Percentiles rank a stretch among this genome's conserved stretches.
Evolutionary conservation across 495 filamentous ascomycete genomes (phyloP).

Genomic region (Apodospora peruviana): DNA sequence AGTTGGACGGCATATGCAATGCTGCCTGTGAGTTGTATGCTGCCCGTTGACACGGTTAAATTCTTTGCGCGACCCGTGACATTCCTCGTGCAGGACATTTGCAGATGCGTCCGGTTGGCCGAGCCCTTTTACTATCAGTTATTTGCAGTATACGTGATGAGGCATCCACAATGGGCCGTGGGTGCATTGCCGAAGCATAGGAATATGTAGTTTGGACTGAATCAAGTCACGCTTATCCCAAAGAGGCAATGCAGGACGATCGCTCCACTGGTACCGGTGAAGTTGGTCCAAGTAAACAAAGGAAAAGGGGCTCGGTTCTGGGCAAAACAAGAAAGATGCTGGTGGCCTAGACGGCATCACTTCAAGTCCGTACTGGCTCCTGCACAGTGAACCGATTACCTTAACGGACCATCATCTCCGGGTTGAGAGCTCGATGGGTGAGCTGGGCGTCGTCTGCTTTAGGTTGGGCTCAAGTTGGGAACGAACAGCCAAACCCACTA

Average conservation of each 20-base stretch:
- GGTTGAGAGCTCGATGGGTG: too few relatives aligned
- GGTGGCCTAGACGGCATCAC: neutral
- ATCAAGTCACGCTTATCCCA: neutral
- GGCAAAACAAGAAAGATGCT: neutral
- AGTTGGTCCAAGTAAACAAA: neutral
- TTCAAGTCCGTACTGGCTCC: neutral
- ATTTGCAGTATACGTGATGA: neutral
- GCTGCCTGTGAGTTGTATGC: neutral
- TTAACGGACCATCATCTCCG: too few relatives aligned
- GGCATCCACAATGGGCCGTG: neutral
- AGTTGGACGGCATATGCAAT: too few relatives aligned
- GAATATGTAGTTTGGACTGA: neutral
- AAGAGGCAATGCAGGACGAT: neutral
- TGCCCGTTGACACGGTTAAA: neutral
- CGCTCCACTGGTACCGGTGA: neutral
- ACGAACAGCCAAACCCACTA: too few relatives aligned
- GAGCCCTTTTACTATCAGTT: neutral
- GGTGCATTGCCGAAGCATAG: neutral
- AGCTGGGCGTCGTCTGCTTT: too few relatives aligned
- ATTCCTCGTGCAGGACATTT: constrained; percentile 3
- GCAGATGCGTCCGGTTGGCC: constrained; percentile 3
- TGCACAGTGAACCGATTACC: neutral
- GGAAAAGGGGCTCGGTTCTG: neutral
- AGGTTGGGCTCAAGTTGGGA: too few relatives aligned
- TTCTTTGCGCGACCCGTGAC: constrained; percentile 7